Conservation (phyloP, 2,329 filamentous ascomycete species). For the Microcera coccophila region DNA sequence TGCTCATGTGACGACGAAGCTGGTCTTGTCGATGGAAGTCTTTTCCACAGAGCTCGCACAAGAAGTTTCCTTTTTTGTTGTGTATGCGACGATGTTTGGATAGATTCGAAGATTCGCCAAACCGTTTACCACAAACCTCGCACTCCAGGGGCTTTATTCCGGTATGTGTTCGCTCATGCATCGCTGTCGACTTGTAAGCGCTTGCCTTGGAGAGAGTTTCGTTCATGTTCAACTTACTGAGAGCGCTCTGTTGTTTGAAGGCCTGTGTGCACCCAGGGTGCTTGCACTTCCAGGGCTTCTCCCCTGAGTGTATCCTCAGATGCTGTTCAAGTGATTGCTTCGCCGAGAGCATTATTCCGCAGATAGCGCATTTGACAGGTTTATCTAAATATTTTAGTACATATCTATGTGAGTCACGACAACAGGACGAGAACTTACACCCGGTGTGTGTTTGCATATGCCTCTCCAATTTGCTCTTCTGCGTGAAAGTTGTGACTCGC, state of each 20-base stretch:
- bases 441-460: slow-evolving; percentile 64
- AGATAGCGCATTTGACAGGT: slow-evolving; percentile 54
- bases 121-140: slow-evolving; percentile 54
- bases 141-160: slow-evolving; percentile 60
- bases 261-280: slow-evolving; percentile 48
- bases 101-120: slow-evolving; percentile 63
- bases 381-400: slow-evolving; percentile 45
- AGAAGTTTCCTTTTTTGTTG: slow-evolving; percentile 48
- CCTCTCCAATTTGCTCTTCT: slow-evolving; percentile 60
- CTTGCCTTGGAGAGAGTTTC: background rate
- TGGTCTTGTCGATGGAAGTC: slow-evolving; percentile 60
- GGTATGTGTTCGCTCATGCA: slow-evolving; percentile 64
- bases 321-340: slow-evolving; percentile 67
- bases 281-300: slow-evolving; percentile 59
- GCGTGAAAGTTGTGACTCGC: slow-evolving; percentile 51
- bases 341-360: slow-evolving; percentile 58
- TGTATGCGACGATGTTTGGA: slow-evolving; percentile 64
- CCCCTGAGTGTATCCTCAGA: slow-evolving; percentile 61
- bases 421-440: slow-evolving; percentile 42
- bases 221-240: slow-evolving; percentile 46
- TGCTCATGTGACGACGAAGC: slow-evolving; percentile 50
- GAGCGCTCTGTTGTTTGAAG: slow-evolving; percentile 64
- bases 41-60: slow-evolving; percentile 52
- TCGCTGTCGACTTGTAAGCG: slow-evolving; percentile 43
- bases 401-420: slow-evolving; percentile 4